Evolutionary conservation across 169 alveolate genomes (phyloP).

Genomic region (Eimeria acervulina): DNA sequence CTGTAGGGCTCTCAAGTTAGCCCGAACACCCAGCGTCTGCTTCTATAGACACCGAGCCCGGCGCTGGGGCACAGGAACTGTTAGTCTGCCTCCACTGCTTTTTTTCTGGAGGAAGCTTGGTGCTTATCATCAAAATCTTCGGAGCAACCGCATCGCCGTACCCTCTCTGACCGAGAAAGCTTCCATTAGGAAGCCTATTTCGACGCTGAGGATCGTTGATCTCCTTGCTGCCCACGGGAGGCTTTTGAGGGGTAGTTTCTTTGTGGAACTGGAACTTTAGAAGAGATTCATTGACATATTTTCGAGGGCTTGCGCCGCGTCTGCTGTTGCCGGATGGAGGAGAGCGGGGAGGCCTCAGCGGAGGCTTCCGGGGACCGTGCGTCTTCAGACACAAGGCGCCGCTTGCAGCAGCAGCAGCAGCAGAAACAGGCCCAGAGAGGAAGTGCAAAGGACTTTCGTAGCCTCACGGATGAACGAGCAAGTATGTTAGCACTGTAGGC

Average conservation of each 20-base stretch:
- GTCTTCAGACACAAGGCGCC: slow-evolving; percentile 17
- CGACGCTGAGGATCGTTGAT: background rate
- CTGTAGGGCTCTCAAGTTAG: background rate
- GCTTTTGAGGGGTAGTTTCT: background rate
- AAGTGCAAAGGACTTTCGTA: slow-evolving; percentile 9
- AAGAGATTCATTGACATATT: background rate
- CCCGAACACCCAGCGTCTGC: slow-evolving; percentile 1
- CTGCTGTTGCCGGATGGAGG: slow-evolving; percentile 72
- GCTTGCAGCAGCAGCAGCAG: slow-evolving; percentile 70
- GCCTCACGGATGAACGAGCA: slow-evolving; percentile 57
- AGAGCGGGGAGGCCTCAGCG: slow-evolving; percentile 76
- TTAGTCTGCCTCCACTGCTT: background rate
- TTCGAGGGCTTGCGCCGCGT: background rate
- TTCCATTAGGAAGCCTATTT: background rate
- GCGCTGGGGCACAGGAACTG: slow-evolving; percentile 19
- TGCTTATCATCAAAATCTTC: background rate
- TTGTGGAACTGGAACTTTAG: background rate
- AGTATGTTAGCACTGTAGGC: background rate
- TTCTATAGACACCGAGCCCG: slow-evolving; percentile 15
- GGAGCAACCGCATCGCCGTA: background rate
- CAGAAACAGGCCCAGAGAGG: background rate
- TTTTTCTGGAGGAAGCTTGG: background rate
- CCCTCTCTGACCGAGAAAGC: background rate
- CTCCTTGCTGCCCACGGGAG: background rate
- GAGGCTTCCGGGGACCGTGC: slow-evolving; percentile 76